Base-by-base conservation (phyloP, 441 rosid genomes). In the Metrosideros polymorpha region DNA sequence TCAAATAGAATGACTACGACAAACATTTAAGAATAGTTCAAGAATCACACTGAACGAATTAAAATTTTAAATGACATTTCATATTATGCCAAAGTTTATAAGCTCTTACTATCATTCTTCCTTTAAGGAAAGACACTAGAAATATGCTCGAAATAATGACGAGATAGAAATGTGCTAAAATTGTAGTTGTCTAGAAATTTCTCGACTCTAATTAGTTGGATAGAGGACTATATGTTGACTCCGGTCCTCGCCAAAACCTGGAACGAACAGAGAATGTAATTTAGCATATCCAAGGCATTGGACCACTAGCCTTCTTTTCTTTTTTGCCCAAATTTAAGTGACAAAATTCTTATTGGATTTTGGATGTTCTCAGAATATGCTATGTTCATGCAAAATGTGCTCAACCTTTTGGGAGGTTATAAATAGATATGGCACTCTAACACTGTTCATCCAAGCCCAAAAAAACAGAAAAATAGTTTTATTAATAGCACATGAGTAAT, bases 1-100 rank as follows among this genome's bases (percentile, higher is more conserved):
- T 12, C 14, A 27, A 57, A n/a, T 57, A 29, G 2, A 57, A 7
- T 3, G 18, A n/a, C 19, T 0, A 57, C 14, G n/a, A 13, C n/a
- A 15, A n/a, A 57, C n/a, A n/a, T n/a, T n/a, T n/a, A 57, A 27
- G 17, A 56, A n/a, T n/a, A 57, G 32, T 57, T 12, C 6, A 57
- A 3, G 2, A 1, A 57, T n/a, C 2, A 1, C 32, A n/a, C 18
- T 29, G 24, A 57, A 3, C 1, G 0, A 57, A 57, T 57, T 12
- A n/a, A n/a, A n/a, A 57, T 2, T n/a, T n/a, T 12, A 57, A 57
- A 3, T n/a, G 18, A 57, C 17, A n/a, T 57, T 57, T 2, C 63
- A 57, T 55, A 57, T n/a, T 57, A 57, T 3, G 32, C 7, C 1
- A 57, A 57, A 29, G n/a, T 57, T 57, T 57, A 57, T 10, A 5